Evolutionary conservation across 768 basidiomycete genomes (phyloP), one percentile per base, ranked within the genome.

Genomic region (Russula earlei): DNA sequence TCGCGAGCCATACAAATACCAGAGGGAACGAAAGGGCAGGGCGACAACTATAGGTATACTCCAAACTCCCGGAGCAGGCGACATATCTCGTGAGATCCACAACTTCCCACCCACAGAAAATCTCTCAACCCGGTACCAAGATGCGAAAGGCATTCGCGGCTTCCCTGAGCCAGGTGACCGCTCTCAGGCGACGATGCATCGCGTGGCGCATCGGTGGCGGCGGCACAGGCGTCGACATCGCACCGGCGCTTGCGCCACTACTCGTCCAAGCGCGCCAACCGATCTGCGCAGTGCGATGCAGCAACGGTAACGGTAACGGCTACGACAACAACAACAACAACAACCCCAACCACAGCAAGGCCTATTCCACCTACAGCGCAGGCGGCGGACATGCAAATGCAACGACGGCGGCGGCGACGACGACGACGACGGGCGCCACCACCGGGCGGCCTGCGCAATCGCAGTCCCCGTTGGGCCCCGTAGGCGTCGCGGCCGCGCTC

Each of bases 401-500:
- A 31, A 31, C 29, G 29, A 10, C 7, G 10, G 10, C 29, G 29
- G 29, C 7, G 29, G 3, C 29, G 29, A 10, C 7, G 29, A 31
- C 29, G 10, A 1, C 22, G 5, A 17, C 29, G n/a, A 22, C 29
- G 43, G 43, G 38, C 19, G 24, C 29, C 36, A 22, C 7, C 25
- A 9, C 11, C 11, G 34, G 11, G 10, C 29, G 29, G 29, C 5
- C 29, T 31, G 29, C 27, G 33, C 38, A 46, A 47, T 51, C 76
- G 15, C 64, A 71, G 14, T 83, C 83, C 5, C 77, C 78, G 20
- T 73, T 81, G 22, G 81, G 78, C 0, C 83, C 79, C 12, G 70
- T 86, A 46, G 85, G 85, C 1, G 82, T 86, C 45, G 72, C 71
- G 12, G 82, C 82, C 11, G 85, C 84, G 3, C 64, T 80, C 44